phyloP scores from a whole-genome alignment of 768 basidiomycete genomes.

The Mycena amicta region DNA sequence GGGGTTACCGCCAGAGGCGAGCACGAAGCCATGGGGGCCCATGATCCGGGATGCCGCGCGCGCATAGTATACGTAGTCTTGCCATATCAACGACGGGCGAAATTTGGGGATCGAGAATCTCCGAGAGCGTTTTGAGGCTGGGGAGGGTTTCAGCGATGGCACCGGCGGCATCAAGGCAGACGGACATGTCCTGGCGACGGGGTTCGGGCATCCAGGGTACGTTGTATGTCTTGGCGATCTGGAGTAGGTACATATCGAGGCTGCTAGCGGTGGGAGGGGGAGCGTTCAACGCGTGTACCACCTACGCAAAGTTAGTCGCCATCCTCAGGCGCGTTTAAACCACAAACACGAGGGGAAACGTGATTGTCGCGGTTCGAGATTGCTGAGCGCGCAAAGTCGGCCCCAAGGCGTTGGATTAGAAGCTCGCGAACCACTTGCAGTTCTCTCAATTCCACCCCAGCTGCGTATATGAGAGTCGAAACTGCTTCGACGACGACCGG shows the following conservation, averaged over 20 bases:
- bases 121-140: constrained; percentile 61
- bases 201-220: constrained; percentile 67
- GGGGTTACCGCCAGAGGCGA: constrained; percentile 78
- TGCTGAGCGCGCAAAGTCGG: constrained; percentile 58
- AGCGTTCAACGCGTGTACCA: constrained; percentile 53
- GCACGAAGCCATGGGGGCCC: constrained; percentile 79
- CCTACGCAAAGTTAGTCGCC: constrained; percentile 31
- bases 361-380: constrained; percentile 50
- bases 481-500: constrained; percentile 65
- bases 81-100: constrained; percentile 57
- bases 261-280: constrained; percentile 57
- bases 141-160: constrained; percentile 7
- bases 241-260: constrained; percentile 57
- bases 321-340: not conserved
- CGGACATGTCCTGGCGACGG: constrained; percentile 64
- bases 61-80: constrained; percentile 57
- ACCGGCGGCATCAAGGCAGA: constrained; percentile 4
- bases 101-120: constrained; percentile 55
- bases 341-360: constrained; percentile 54
- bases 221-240: constrained; percentile 54
- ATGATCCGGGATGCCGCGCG: constrained; percentile 73
- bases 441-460: constrained; percentile 55
- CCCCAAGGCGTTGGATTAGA: constrained; percentile 58
- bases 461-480: constrained; percentile 65
- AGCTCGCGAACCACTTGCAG: constrained; percentile 55